A percentile compares a stretch with the other conserved stretches of the same genome.
These are phyloP conservation scores for Paulownia fortunei DNA, from an alignment of 257 asterid species.

Conservation along the genomic window DNA sequence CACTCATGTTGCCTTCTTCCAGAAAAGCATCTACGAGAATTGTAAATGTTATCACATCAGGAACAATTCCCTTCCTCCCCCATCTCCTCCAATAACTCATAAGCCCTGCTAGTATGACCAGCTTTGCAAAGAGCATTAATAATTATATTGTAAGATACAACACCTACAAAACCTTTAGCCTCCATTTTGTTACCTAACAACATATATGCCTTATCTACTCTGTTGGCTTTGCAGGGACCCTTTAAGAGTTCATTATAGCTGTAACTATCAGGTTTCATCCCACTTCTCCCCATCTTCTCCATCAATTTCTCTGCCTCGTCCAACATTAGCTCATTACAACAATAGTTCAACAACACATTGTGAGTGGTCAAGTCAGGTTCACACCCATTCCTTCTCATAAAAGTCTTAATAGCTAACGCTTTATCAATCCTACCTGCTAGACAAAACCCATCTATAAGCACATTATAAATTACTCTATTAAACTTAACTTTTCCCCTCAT, in stretches of 20 bases:
- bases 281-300: conserved; percentile 69
- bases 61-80: conserved; percentile 67
- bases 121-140: conserved; percentile 69
- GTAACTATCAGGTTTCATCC: conserved; percentile 71
- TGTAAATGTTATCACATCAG: conserved; percentile 82
- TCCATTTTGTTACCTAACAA: conserved; percentile 73
- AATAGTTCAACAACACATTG: conserved; percentile 76
- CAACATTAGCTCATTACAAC: conserved; percentile 71
- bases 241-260: conserved; percentile 86
- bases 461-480: conserved; percentile 60
- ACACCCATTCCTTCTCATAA: conserved; percentile 86
- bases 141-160: conserved; percentile 87
- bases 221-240: conserved; percentile 84
- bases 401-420: conserved; percentile 76
- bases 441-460: conserved; percentile 84
- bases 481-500: conserved; percentile 77
- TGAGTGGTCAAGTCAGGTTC: conserved; percentile 81
- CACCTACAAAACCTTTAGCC: conserved; percentile 70
- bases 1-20: conserved; percentile 68
- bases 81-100: conserved; percentile 74
- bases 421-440: conserved; percentile 82
- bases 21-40: conserved; percentile 75
- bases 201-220: conserved; percentile 72
- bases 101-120: conserved; percentile 59
- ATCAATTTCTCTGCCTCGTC: conserved; percentile 80